Conservation (phyloP, 306 rosid species). For the Mimosa pudica region DNA sequence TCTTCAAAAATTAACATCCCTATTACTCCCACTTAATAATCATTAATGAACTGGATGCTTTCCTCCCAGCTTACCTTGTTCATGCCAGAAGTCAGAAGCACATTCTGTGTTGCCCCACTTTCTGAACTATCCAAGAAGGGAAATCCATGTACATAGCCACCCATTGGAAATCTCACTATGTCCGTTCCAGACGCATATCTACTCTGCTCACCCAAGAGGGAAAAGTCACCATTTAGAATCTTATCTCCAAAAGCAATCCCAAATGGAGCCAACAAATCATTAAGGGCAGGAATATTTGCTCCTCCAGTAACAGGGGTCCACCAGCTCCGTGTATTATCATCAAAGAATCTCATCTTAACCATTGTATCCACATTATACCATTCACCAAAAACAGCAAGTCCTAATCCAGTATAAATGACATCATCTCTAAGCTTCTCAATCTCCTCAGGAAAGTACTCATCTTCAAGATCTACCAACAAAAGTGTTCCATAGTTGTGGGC, state of each 20-base stretch:
- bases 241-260: conserved; percentile 97
- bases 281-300: conserved; percentile 88
- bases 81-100: conserved; percentile 67
- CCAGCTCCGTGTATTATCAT: conserved; percentile 97
- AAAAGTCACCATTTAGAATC: conserved; percentile 89
- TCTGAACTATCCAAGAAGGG: conserved; percentile 94
- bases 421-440: conserved; percentile 89
- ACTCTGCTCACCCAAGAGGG: conserved; percentile 90
- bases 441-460: conserved; percentile 92
- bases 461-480: conserved; percentile 94
- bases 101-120: conserved; percentile 94
- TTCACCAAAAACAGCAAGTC: conserved; percentile 88
- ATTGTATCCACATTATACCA: conserved; percentile 97
- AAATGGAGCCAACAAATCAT: conserved; percentile 91
- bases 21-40: background rate
- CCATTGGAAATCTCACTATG: conserved; percentile 85
- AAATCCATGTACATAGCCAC: conserved; percentile 85
- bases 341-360: conserved; percentile 98
- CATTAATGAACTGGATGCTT: conserved; percentile 9
- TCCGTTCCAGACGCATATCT: conserved; percentile 97
- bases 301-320: conserved; percentile 99
- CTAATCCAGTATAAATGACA: conserved; percentile 83
- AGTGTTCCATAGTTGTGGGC: conserved; percentile 93
- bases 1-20: conserved; percentile 10
- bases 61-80: conserved; percentile 53